A percentile compares a stretch with the other conserved stretches of the same genome.
phyloP scores from a whole-genome alignment of 1,284 basidiomycete species.

The Salmacisia buchloeana region DNA sequence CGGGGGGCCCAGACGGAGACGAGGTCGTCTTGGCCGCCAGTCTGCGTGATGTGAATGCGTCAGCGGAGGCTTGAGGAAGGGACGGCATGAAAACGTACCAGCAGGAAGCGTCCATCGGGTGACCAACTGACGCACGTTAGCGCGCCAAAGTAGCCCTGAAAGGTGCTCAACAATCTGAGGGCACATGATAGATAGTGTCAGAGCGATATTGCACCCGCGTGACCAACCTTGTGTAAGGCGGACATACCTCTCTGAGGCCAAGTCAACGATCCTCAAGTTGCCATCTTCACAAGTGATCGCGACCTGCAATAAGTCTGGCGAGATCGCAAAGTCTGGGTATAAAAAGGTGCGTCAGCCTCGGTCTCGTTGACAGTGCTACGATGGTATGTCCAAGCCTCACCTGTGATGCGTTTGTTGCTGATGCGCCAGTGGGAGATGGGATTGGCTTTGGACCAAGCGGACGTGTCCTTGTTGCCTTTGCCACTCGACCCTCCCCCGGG shows the following conservation, averaged over 20 bases:
- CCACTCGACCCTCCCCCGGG: no score
- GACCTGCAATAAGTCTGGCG: constrained; percentile 32
- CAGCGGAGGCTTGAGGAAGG: not conserved
- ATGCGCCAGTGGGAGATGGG: constrained; percentile 41
- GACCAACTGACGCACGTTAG: constrained; percentile 87
- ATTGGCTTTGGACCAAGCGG: constrained; percentile 30
- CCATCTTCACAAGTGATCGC: constrained; percentile 42
- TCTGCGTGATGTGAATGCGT: constrained; percentile 51
- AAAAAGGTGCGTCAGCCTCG: not conserved
- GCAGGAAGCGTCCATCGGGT: constrained; percentile 83
- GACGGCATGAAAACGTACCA: constrained; percentile 56
- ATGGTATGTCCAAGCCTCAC: constrained; percentile 16
- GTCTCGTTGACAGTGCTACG: no score
- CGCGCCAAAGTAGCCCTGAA: constrained; percentile 44
- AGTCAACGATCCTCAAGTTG: constrained; percentile 35
- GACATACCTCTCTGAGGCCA: constrained; percentile 27
- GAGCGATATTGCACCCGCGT: not conserved
- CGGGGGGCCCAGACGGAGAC: constrained; percentile 58
- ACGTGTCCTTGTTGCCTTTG: constrained; percentile 26
- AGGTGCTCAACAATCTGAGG: constrained; percentile 28
- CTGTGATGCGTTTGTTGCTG: constrained; percentile 10
- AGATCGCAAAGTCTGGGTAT: constrained; percentile 37
- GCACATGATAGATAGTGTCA: not conserved
- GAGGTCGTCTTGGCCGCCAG: constrained; percentile 87
- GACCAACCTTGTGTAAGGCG: not conserved